Percentiles rank a stretch among this genome's conserved stretches.
Evolutionary conservation across 306 rosid genomes (phyloP).

Genomic region (Arachis hypogaea): DNA sequence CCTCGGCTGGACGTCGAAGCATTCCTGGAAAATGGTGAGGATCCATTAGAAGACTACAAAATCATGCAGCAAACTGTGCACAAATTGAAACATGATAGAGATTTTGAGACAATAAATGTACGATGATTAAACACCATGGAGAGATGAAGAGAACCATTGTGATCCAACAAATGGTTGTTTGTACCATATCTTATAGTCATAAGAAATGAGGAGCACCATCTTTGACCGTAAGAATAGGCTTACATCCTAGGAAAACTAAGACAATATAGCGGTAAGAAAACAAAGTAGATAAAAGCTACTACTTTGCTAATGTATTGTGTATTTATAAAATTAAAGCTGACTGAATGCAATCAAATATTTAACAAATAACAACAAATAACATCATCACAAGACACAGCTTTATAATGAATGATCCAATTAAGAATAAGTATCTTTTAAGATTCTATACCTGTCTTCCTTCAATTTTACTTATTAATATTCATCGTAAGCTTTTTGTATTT

Average conservation of each 20-base stretch:
- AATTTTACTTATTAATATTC: conserved; percentile 21
- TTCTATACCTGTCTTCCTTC: conserved; percentile 1
- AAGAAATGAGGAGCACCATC: conserved; percentile 31
- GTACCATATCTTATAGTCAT: conserved; percentile 27
- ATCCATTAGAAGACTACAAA: conserved; percentile 38
- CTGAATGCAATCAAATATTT: conserved; percentile 23
- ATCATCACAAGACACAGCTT: conserved; percentile 31
- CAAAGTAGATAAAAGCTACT: conserved; percentile 1
- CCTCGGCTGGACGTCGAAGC: conserved; percentile 96
- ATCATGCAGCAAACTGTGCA: conserved; percentile 35
- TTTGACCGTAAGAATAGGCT: conserved; percentile 14
- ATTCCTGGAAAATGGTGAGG: conserved; percentile 59
- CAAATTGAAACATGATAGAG: conserved; percentile 34
- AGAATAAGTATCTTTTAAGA: conserved; percentile 31
- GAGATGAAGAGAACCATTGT: conserved; percentile 5
- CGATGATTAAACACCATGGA: conserved; percentile 27
- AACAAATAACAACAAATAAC: conserved; percentile 34
- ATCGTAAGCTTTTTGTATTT: not conserved
- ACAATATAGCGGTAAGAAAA: conserved; percentile 18
- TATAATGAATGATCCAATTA: conserved; percentile 11
- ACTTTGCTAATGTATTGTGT: conserved; percentile 21
- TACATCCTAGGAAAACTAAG: not conserved
- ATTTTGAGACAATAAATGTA: conserved; percentile 27
- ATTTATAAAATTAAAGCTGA: conserved; percentile 8
- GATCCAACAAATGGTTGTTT: conserved; percentile 22